Evolutionary conservation across 164 flowering plant species (phyloP), one percentile per base, ranked within the genome.

Genomic region (Magnolia sinica): DNA sequence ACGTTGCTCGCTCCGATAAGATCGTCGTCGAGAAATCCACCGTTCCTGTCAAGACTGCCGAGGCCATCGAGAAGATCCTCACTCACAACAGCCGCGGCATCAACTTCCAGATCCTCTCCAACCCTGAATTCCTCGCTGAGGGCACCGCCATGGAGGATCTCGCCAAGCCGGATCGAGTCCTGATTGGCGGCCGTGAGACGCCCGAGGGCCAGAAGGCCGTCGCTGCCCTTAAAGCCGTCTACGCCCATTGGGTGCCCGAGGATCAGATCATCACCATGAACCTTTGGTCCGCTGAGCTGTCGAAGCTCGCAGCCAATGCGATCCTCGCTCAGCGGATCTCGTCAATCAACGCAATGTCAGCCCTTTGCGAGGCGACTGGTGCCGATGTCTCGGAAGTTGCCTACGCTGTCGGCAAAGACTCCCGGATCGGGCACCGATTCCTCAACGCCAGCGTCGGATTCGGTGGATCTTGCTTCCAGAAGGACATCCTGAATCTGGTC

Each of bases 21-120:
- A 81, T 81, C n/a, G 83, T 81, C 18, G 83, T 81, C 14, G 83
- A 81, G 71, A 81, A 81, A 68, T 81, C 83, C 1, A 81, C 83
- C 11, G 83, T 81, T 22, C 83, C 83, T 0, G 83, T 81, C 27
- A 81, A 81, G 71, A 81, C 83, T 0, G 83, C 83, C 0, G 83
- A 81, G 76, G 83, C 83, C 8, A 81, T 81, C 16, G 83, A 81
- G 22, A 78, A 76, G 79, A 81, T 81, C 55, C 73, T 81, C 7
- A 79, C 76, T 5, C 82, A 80, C 76, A 80, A 80, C 70, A 67
- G 76, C 76, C 37, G 29, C 4, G 82, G 82, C 18, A 69, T 80
- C 23, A 80, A 70, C 29, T 80, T 76, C 74, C 79, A 80, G 68
- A 80, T 80, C 24, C 73, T 80, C 7, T 80, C 82, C 2, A 80